phyloP scores from a whole-genome alignment of 1,284 basidiomycete species.

The Pseudozyma flocculosa region DNA sequence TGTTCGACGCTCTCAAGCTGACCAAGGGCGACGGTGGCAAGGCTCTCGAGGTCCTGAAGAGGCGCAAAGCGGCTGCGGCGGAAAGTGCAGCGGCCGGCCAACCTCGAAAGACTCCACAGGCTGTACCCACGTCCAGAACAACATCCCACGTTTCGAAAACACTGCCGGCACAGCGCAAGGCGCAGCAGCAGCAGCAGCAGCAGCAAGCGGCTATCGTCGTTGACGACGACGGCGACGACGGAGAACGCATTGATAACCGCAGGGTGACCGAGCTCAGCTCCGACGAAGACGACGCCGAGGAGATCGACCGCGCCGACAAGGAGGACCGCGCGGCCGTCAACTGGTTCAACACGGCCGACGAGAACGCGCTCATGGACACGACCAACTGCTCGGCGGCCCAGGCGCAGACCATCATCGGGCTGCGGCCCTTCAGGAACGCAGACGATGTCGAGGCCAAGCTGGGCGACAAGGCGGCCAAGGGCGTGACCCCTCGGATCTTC shows the following conservation, averaged over 20 bases:
- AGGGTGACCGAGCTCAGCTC: constrained; percentile 31
- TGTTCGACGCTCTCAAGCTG: constrained; percentile 21
- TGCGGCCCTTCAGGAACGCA: constrained; percentile 78
- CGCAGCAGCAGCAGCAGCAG: not conserved
- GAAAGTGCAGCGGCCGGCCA: too few relatives aligned
- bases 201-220: not conserved
- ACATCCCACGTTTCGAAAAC: too few relatives aligned
- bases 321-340: constrained; percentile 58
- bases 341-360: constrained; percentile 80
- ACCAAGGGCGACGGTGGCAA: constrained; percentile 13
- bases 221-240: not conserved
- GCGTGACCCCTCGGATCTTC: constrained; percentile 85
- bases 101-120: too few relatives aligned
- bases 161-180: too few relatives aligned
- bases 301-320: constrained; percentile 29
- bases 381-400: constrained; percentile 84
- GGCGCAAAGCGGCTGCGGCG: too few relatives aligned
- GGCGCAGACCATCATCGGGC: constrained; percentile 73
- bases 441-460: constrained; percentile 66
- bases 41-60: constrained; percentile 9
- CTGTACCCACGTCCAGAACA: not conserved
- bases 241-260: not conserved
- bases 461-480: constrained; percentile 80
- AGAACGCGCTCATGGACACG: constrained; percentile 78
- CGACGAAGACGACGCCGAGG: constrained; percentile 44